Conservation (phyloP, 495 filamentous ascomycete genomes). For the Neurospora terricola region DNA sequence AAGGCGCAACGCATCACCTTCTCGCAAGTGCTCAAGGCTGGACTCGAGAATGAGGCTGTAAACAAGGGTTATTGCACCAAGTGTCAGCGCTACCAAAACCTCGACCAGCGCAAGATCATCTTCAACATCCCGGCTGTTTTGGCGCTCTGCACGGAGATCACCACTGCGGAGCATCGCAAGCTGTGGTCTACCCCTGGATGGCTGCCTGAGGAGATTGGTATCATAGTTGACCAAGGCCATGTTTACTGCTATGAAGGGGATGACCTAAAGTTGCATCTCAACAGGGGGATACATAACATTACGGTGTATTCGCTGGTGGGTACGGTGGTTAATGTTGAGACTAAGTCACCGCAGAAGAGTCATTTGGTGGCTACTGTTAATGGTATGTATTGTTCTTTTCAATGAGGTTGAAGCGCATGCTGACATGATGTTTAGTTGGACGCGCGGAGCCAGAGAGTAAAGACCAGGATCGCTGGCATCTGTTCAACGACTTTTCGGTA, state of each 20-base stretch:
- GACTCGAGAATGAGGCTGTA: slow-evolving; percentile 73
- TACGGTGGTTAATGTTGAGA: slow-evolving; percentile 78
- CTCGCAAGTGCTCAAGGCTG: slow-evolving; percentile 73
- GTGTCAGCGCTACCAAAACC: slow-evolving; percentile 76
- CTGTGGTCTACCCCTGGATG: slow-evolving; percentile 82
- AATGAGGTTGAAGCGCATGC: background rate
- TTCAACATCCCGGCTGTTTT: slow-evolving; percentile 71
- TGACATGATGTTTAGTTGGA: slow-evolving; percentile 33
- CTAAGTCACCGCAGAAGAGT: slow-evolving; percentile 68
- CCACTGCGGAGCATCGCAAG: slow-evolving; percentile 57
- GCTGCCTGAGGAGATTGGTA: slow-evolving; percentile 85
- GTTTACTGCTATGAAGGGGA: slow-evolving; percentile 87
- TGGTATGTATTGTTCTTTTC: slow-evolving; percentile 10
- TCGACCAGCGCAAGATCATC: slow-evolving; percentile 69
- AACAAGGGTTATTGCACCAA: slow-evolving; percentile 83
- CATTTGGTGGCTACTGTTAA: slow-evolving; percentile 90
- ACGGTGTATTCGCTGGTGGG: slow-evolving; percentile 88
- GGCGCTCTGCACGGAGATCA: slow-evolving; percentile 72
- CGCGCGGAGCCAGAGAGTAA: slow-evolving; percentile 50
- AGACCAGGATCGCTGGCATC: slow-evolving; percentile 63
- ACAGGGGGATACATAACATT: slow-evolving; percentile 54
- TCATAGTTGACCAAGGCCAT: slow-evolving; percentile 70
- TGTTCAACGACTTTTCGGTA: slow-evolving; percentile 97
- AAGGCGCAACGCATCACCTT: slow-evolving; percentile 53
- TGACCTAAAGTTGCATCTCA: slow-evolving; percentile 60